Base-by-base conservation (phyloP, 805 yeast species). In the Kodamaea kakaduensis region DNA sequence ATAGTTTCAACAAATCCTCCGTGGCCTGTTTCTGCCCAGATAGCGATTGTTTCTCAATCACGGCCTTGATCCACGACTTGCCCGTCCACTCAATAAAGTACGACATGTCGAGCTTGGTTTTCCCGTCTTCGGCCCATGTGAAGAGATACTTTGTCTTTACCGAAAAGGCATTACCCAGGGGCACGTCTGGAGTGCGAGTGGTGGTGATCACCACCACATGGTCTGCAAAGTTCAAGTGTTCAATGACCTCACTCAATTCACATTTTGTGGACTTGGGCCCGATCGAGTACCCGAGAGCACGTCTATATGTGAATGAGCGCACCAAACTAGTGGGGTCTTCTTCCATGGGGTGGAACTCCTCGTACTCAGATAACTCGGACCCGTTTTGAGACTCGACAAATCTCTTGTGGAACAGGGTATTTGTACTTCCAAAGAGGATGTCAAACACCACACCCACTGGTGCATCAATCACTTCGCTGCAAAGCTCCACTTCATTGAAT, bases 211-310 rank as follows among this genome's bases (percentile, higher is more conserved):
- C 75, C 19, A 67, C 62, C 15, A 78, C 64, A 38, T 54, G 60
- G 17, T 64, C 59, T 5, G 71, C 64, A 13, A 73, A 64, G 47
- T 82, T 79, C 36, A 52, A 62, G 27, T 70, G 64, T 19, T 77
- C 76, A 12, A 83, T 50, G 2, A 67, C 67, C 49, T 84, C 94
- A 4, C 69, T 65, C 31, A 84, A 79, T 12, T 66, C 54, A 61
- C 90, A 83, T 39, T 60, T 61, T 0, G 94, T 83, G 46, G 82
- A 83, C 46, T 81, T 82, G 5, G 93, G 93, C 0, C 90, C 93
- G 37, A 84, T 77, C 0, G 85, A 72, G 2, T 75, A 79, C 32
- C 71, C 65, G 27, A 84, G 59, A 1, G 90, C 89, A 46, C 83
- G 79, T 1, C 65, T 66, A 50, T 81, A 84, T 0, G 68, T 54